Conservation (phyloP, 257 asterid species). For the Solanum chilense region DNA sequence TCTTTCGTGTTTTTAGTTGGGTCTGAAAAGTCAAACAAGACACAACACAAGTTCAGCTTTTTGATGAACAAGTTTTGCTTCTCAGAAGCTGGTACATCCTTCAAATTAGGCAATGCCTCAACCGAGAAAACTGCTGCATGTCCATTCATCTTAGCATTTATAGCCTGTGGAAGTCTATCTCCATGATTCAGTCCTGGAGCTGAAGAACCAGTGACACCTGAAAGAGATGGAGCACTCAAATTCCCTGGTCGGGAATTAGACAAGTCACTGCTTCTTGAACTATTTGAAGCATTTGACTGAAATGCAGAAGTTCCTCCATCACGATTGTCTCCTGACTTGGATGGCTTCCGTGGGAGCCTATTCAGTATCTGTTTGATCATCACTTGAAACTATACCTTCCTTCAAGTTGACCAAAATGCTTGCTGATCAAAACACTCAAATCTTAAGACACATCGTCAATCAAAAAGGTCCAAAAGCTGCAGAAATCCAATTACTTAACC, state of each 20-base stretch:
- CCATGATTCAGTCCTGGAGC: slow-evolving; percentile 15
- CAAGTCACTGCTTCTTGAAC: slow-evolving; percentile 25
- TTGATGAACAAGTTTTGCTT: slow-evolving; percentile 59
- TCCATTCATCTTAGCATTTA: slow-evolving; percentile 32
- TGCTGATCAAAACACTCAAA: not conserved
- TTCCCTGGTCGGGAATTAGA: slow-evolving; percentile 12
- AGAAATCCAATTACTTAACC: slow-evolving; percentile 1
- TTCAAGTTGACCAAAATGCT: not conserved
- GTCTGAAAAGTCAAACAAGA: slow-evolving; percentile 71
- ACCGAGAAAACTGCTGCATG: slow-evolving; percentile 29
- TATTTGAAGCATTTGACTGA: slow-evolving; percentile 26
- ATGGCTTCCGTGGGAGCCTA: slow-evolving; percentile 65
- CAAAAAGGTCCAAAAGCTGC: not conserved
- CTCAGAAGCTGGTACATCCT: slow-evolving; percentile 71
- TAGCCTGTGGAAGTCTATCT: slow-evolving; percentile 18
- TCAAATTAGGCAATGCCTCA: slow-evolving; percentile 72
- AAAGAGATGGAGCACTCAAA: slow-evolving; percentile 15
- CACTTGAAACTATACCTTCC: slow-evolving; percentile 15
- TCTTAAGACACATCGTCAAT: not conserved
- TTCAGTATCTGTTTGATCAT: slow-evolving; percentile 69
- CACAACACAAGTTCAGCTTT: slow-evolving; percentile 64
- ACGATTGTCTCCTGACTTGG: slow-evolving; percentile 44
- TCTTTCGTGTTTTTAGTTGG: slow-evolving; percentile 70
- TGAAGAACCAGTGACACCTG: slow-evolving; percentile 15
- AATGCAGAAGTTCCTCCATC: slow-evolving; percentile 25